Percentiles rank a stretch among this genome's conserved stretches.
Conservation (phyloP, 1,284 basidiomycete species). For the Apiotrichum siamense region DNA sequence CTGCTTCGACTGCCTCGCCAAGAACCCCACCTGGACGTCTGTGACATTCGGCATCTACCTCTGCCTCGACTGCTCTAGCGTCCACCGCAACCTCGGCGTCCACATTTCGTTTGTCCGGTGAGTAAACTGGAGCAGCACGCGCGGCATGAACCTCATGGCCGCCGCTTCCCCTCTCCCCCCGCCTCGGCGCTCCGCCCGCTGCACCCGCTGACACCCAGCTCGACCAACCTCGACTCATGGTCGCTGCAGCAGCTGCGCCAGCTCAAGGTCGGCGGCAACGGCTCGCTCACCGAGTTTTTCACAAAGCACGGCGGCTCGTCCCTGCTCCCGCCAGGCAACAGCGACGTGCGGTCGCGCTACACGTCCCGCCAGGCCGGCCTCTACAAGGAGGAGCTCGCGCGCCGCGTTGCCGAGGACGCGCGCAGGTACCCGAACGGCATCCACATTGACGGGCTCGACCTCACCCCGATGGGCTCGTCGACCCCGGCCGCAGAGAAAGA, state of each 20-base stretch:
- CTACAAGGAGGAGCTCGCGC: constrained; percentile 88
- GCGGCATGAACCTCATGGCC: background rate
- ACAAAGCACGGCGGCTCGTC: constrained; percentile 72
- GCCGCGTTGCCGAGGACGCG: constrained; percentile 74
- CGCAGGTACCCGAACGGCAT: constrained; percentile 67
- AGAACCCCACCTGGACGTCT: constrained; percentile 96
- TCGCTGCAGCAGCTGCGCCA: constrained; percentile 81
- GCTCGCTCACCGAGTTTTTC: constrained; percentile 83
- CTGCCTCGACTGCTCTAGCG: constrained; percentile 92
- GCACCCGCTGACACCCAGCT: constrained; percentile 54
- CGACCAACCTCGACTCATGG: constrained; percentile 96
- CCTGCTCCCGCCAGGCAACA: constrained; percentile 58
- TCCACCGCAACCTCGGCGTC: constrained; percentile 95
- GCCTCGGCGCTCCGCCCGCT: background rate
- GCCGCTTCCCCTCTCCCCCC: background rate
- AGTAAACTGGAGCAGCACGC: constrained; percentile 31
- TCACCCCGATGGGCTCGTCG: constrained; percentile 49
- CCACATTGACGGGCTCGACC: constrained; percentile 64
- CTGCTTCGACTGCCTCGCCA: constrained; percentile 94
- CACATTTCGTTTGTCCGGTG: constrained; percentile 96
- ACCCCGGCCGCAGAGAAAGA: constrained; percentile 51
- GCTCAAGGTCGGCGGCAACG: constrained; percentile 96
- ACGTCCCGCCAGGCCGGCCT: constrained; percentile 71
- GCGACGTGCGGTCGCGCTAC: constrained; percentile 85
- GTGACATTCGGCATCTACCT: constrained; percentile 97